Conservation (phyloP, 2,329 filamentous ascomycete species). For the Exophiala bonariae region DNA sequence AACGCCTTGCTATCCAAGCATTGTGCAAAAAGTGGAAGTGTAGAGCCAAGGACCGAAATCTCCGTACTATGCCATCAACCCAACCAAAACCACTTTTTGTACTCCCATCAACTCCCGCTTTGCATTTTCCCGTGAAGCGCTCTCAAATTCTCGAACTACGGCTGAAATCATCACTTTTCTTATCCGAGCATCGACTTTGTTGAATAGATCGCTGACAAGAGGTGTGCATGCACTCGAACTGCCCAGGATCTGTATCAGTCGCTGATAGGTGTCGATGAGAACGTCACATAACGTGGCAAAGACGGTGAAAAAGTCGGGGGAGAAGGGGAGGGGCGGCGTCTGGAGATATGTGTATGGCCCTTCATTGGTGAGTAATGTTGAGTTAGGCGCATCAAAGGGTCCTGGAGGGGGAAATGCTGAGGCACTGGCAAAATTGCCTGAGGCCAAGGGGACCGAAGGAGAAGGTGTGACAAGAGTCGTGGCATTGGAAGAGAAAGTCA, state of each 20-base stretch:
- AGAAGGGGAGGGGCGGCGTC: constrained; percentile 90
- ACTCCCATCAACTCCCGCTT: constrained; percentile 82
- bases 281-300: constrained; percentile 96
- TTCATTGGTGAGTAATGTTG: constrained; percentile 26
- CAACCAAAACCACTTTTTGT: constrained; percentile 84
- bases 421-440: constrained; percentile 29
- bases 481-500: constrained; percentile 38
- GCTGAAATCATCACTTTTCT: constrained; percentile 86
- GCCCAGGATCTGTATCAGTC: constrained; percentile 73
- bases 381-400: constrained; percentile 36
- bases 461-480: constrained; percentile 28
- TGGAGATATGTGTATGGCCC: constrained; percentile 72
- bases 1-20: constrained; percentile 20
- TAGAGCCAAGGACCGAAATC: too few species aligned
- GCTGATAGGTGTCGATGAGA: constrained; percentile 85
- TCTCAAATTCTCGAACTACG: constrained; percentile 90
- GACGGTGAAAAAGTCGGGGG: constrained; percentile 95
- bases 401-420: constrained; percentile 60
- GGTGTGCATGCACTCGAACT: constrained; percentile 71
- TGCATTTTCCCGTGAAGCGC: constrained; percentile 71
- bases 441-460: constrained; percentile 37
- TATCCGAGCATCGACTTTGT: constrained; percentile 82
- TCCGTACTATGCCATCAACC: constrained; percentile 64
- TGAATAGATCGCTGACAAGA: constrained; percentile 77
- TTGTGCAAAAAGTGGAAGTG: too few species aligned